phyloP scores from a whole-genome alignment of 306 rosid genomes.

The Pyrus communis region DNA sequence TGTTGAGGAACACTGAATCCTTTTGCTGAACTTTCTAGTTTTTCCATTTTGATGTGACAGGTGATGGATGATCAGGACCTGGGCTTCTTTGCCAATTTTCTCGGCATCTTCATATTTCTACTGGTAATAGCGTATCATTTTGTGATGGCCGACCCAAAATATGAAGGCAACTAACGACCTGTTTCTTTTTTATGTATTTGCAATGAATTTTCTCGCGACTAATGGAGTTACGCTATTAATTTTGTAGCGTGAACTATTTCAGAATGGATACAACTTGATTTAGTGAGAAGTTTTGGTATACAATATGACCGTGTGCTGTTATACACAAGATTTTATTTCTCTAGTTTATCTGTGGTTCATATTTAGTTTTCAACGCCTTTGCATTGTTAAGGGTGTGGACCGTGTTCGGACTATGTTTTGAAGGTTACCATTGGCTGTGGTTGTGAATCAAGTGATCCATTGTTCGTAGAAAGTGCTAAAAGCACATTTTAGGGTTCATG shows the following conservation, averaged over 20 bases:
- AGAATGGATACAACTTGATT: slow-evolving; percentile 20
- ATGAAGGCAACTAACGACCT: slow-evolving; percentile 49
- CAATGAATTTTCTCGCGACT: neutral
- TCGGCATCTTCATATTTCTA: slow-evolving; percentile 73
- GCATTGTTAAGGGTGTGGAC: neutral
- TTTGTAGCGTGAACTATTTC: slow-evolving; percentile 25
- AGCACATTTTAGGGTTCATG: neutral
- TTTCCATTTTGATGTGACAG: slow-evolving; percentile 25
- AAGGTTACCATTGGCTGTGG: neutral
- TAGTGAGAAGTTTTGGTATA: slow-evolving; percentile 1
- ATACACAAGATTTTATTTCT: neutral
- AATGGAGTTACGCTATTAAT: slow-evolving; percentile 17
- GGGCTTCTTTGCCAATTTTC: slow-evolving; percentile 91
- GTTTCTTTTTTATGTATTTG: slow-evolving; percentile 1
- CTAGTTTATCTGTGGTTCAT: neutral
- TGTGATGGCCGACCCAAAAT: slow-evolving; percentile 86
- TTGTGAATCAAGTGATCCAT: neutral
- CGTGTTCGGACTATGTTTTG: neutral
- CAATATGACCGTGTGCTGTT: slow-evolving; percentile 8
- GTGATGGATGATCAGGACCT: slow-evolving; percentile 84
- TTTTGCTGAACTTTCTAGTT: neutral
- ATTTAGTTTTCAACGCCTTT: neutral
- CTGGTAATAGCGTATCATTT: slow-evolving; percentile 81
- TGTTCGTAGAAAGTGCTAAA: neutral
- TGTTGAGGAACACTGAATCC: neutral